A percentile compares a stretch with the other conserved stretches of the same genome.
Conservation (phyloP, 768 basidiomycete species). For the Lactarius vividus region DNA sequence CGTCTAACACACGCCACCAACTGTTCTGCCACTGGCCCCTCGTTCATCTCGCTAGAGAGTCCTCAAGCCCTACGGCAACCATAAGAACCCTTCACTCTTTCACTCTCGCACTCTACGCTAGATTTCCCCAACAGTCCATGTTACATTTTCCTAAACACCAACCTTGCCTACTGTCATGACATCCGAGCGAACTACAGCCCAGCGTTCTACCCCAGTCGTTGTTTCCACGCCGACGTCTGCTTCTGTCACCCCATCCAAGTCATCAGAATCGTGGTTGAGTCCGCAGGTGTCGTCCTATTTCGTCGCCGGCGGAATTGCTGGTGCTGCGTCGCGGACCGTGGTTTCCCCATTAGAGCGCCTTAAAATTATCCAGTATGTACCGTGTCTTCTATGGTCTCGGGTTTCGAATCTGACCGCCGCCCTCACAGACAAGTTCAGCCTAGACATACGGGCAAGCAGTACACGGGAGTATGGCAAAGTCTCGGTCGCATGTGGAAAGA, state of each 20-base stretch:
- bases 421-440: constrained; percentile 83
- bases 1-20: neutral
- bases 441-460: constrained; percentile 56
- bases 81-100: constrained; percentile 3
- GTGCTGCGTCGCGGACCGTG: constrained; percentile 80
- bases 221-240: neutral
- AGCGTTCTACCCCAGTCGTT: neutral
- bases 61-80: constrained; percentile 14
- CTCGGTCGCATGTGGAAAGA: constrained; percentile 89
- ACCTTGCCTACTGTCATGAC: constrained; percentile 19
- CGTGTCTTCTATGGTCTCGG: constrained; percentile 31
- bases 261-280: constrained; percentile 30
- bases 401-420: constrained; percentile 5
- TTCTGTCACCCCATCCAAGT: constrained; percentile 8
- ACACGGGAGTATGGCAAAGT: constrained; percentile 82
- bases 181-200: constrained; percentile 17
- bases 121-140: constrained; percentile 20
- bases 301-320: constrained; percentile 53
- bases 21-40: neutral
- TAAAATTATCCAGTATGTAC: constrained; percentile 87
- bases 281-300: constrained; percentile 48
- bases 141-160: constrained; percentile 7
- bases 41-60: constrained; percentile 7
- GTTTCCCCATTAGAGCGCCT: constrained; percentile 90
- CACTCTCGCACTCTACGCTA: neutral